Evolutionary conservation across 2,329 filamentous ascomycete species (phyloP).

Genomic region (Rhynchosporium graminicola): DNA sequence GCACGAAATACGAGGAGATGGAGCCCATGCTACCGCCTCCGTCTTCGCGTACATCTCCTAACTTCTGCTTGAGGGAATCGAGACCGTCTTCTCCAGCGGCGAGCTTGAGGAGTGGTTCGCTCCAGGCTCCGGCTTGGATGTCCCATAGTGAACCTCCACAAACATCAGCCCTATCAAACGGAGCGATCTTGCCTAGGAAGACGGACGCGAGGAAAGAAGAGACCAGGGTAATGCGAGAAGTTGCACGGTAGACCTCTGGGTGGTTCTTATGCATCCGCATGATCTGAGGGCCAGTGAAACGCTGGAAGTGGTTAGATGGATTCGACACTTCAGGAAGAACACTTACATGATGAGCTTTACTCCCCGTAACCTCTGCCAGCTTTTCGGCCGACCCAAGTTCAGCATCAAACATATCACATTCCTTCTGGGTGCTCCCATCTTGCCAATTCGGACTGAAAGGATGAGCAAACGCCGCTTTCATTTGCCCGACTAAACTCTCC

Average conservation of each 20-base stretch:
- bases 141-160: constrained; percentile 89
- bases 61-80: constrained; percentile 69
- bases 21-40: constrained; percentile 76
- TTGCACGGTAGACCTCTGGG: constrained; percentile 77
- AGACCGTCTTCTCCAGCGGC: constrained; percentile 62
- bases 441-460: constrained; percentile 96
- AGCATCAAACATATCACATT: constrained; percentile 86
- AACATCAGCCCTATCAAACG: constrained; percentile 90
- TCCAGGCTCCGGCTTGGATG: constrained; percentile 72
- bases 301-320: constrained; percentile 49
- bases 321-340: not conserved
- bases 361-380: constrained; percentile 81
- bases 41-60: constrained; percentile 78
- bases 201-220: constrained; percentile 94
- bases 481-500: constrained; percentile 69
- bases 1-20: constrained; percentile 76
- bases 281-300: constrained; percentile 97
- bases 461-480: constrained; percentile 74
- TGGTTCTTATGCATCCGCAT: constrained; percentile 80
- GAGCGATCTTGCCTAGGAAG: constrained; percentile 81
- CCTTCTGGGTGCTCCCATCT: constrained; percentile 88
- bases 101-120: constrained; percentile 72
- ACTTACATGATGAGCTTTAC: constrained; percentile 88
- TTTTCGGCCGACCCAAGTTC: constrained; percentile 64
- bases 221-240: constrained; percentile 85